These are phyloP conservation scores for Penicillium sp. DNA, from an alignment of 2,329 filamentous ascomycete species.

Conservation along the genomic window DNA sequence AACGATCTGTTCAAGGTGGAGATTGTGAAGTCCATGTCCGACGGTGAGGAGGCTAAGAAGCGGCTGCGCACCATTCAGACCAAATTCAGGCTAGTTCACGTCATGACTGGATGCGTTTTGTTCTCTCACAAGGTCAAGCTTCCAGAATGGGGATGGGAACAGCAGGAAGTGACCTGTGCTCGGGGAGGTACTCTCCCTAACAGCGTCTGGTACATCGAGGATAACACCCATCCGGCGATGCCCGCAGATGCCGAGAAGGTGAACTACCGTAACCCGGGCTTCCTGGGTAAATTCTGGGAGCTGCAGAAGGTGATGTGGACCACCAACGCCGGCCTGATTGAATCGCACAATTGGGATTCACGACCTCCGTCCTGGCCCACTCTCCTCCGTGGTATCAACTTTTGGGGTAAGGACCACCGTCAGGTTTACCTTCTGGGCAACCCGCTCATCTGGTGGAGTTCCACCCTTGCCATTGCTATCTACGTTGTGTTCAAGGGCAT, in stretches of 20 bases:
- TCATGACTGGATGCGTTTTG: slow-evolving; percentile 93
- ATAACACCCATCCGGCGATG: slow-evolving; percentile 77
- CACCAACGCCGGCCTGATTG: slow-evolving; percentile 91
- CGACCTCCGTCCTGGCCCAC: slow-evolving; percentile 90
- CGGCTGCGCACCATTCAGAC: slow-evolving; percentile 89
- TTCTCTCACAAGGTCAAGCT: slow-evolving; percentile 99
- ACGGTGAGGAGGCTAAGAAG: slow-evolving; percentile 70
- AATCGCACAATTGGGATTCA: slow-evolving; percentile 97
- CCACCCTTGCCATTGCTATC: slow-evolving; percentile 67
- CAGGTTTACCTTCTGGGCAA: slow-evolving; percentile 97
- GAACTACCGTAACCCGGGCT: slow-evolving; percentile 90
- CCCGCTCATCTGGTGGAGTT: slow-evolving; percentile 89
- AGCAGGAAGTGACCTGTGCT: slow-evolving; percentile 98
- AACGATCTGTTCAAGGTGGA: slow-evolving; percentile 95
- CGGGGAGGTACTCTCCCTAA: slow-evolving; percentile 87
- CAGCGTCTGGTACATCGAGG: slow-evolving; percentile 94
- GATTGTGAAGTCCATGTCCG: slow-evolving; percentile 85
- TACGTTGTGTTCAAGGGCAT: slow-evolving; percentile 84
- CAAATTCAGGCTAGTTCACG: slow-evolving; percentile 89
- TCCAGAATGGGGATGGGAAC: slow-evolving; percentile 94
- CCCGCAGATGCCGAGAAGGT: slow-evolving; percentile 77
- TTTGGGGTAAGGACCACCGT: slow-evolving; percentile 91
- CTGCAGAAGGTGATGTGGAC: slow-evolving; percentile 98
- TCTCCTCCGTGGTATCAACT: slow-evolving; percentile 92
- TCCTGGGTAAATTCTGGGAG: slow-evolving; percentile 97